Evolutionary conservation across 2,329 filamentous ascomycete species (phyloP), one percentile per base, ranked within the genome.

Genomic region (Zalaria obscura): DNA sequence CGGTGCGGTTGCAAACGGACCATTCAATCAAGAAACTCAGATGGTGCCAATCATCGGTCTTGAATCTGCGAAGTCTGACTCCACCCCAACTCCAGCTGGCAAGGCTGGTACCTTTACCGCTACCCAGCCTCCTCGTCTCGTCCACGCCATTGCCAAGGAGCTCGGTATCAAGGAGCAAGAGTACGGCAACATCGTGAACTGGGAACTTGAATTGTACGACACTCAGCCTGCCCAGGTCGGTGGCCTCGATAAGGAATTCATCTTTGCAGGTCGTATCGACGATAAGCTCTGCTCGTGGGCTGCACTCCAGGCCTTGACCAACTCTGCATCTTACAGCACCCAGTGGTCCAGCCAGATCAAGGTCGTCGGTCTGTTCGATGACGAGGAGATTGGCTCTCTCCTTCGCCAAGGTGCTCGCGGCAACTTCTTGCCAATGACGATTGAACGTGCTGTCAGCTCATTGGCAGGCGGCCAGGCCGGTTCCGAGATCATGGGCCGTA

Each of bases 281-380:
- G 91, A 98, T 66, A 96, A 95, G 69, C 79, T 98, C 37, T 96
- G 91, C 70, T 93, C 84, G 28, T 96, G 86, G 79, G 78, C 87
- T 5, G 89, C 91, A 5, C 72, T 95, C 40, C 79, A 88, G 60
- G 88, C 78, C 3, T 77, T 98, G 0, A 69, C 95, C 27, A 61
- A 68, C 61, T 50, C 56, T 35, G 59, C 67, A 6, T 73, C 77
- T 42, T 70, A 78, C n/a, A 67, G 65, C 33, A 57, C 67, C 1
- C 57, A 65, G 57, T 47, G 58, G 35, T 77, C 80, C 45, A 73
- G 80, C 9, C 74, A 80, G 41, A 78, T 96, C 62, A 93, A 93
- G 64, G 70, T 95, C 42, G 84, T 91, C 31, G 87, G 82, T n/a
- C 79, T 95, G 52, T 96, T 96, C 55, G 91, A 96, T 57, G 83